A percentile compares a stretch with the other conserved stretches of the same genome.
Conservation (phyloP, 225 moss, liverwort and hornwort genomes). For the Pseudisothecium myosuroides region DNA sequence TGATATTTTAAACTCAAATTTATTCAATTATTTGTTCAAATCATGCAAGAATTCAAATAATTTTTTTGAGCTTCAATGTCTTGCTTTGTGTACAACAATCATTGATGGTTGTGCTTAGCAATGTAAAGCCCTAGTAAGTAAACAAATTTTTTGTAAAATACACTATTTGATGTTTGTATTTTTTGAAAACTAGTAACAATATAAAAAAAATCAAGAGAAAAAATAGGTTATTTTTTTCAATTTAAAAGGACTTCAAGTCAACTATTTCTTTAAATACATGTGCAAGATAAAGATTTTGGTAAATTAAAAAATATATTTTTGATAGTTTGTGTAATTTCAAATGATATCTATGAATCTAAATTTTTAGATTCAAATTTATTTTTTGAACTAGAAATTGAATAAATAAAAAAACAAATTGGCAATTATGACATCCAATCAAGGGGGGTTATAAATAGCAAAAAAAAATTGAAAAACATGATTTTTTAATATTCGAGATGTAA, state of each 20-base stretch:
- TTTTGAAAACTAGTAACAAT: not conserved
- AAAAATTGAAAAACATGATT: not conserved
- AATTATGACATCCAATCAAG: rapidly evolving
- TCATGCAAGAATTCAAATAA: not conserved
- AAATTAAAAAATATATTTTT: not conserved
- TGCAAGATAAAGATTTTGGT: not conserved
- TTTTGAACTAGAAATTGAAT: not conserved
- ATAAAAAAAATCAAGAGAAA: not conserved
- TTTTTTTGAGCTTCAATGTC: not conserved
- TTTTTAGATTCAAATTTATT: not conserved
- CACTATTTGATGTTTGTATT: not conserved
- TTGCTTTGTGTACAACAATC: not conserved
- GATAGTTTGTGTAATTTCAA: not conserved
- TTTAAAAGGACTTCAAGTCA: not conserved
- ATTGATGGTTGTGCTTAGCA: not conserved
- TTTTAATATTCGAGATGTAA: not conserved
- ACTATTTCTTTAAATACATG: not conserved
- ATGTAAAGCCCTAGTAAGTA: not conserved
- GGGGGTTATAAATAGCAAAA: not conserved
- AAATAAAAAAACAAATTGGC: not conserved
- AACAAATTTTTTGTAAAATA: not conserved
- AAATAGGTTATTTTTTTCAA: not conserved
- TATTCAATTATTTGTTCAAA: not conserved
- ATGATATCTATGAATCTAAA: not conserved
- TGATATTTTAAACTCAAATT: not conserved